Percentiles rank a stretch among this genome's conserved stretches.
Conservation (phyloP, 257 asterid genomes). For the Gentiana macrophylla region DNA sequence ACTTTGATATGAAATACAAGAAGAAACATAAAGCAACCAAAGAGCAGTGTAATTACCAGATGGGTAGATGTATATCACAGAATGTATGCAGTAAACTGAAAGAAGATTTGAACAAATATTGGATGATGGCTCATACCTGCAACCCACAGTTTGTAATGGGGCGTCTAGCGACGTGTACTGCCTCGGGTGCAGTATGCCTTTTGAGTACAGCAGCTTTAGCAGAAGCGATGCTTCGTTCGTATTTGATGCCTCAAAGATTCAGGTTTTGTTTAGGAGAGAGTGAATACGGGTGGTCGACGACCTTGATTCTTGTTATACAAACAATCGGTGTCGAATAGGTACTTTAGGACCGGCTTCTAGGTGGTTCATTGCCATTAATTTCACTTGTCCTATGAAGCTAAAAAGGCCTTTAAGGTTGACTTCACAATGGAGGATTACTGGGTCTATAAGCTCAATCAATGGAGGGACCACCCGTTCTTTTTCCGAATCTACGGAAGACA, state of each 20-base stretch:
- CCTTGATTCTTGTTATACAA: slow-evolving; percentile 43
- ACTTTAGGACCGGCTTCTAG: slow-evolving; percentile 63
- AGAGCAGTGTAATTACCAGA: slow-evolving; percentile 22
- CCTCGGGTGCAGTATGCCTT: slow-evolving; percentile 66
- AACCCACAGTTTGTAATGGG: slow-evolving; percentile 66
- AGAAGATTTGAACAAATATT: slow-evolving; percentile 43
- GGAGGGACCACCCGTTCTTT: slow-evolving; percentile 48
- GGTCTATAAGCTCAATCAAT: slow-evolving; percentile 28
- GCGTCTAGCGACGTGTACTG: slow-evolving; percentile 64
- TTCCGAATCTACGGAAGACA: slow-evolving; percentile 28
- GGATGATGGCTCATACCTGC: slow-evolving; percentile 93
- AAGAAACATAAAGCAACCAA: slow-evolving; percentile 27
- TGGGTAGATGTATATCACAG: slow-evolving; percentile 13
- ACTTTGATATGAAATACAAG: slow-evolving; percentile 39
- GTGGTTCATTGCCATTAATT: slow-evolving; percentile 48
- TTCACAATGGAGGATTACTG: slow-evolving; percentile 50
- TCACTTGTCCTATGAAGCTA: slow-evolving; percentile 44
- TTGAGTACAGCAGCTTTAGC: slow-evolving; percentile 32
- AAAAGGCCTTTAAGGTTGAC: slow-evolving; percentile 9
- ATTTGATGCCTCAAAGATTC: slow-evolving; percentile 38
- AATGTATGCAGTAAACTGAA: slow-evolving; percentile 28
- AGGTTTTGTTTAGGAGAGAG: slow-evolving; percentile 55
- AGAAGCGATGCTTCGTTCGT: slow-evolving; percentile 49
- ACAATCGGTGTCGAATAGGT: slow-evolving; percentile 49
- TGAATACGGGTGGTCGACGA: slow-evolving; percentile 71